Evolutionary conservation across 2,329 filamentous ascomycete species (phyloP), one percentile per base, ranked within the genome.

Genomic region (Aquanectria penicillioides): DNA sequence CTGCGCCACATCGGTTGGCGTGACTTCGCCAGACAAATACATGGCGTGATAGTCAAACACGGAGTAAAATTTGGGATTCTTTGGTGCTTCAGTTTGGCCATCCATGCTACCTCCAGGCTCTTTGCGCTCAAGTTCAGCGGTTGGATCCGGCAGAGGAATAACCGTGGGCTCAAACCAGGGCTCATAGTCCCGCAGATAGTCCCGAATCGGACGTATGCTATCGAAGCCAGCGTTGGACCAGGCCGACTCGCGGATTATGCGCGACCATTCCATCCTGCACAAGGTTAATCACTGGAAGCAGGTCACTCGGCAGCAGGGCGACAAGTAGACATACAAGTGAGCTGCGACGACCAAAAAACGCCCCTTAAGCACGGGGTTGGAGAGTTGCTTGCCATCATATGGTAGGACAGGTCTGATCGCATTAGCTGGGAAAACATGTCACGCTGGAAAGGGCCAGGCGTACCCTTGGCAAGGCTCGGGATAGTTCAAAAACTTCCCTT

Each of bases 161-260:
- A 84, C 73, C 3, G 78, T 77, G 0, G 81, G 81, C 22, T 82
- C 80, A 59, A 78, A 83, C 40, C 78, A 73, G 2, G 80, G 79
- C 61, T 80, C 79, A 44, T 74, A 84, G 47, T 83, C 76, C 43
- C 85, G 77, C 25, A 92, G 72, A 13, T 72, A 77, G 17, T 81
- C 73, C 20, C 78, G 77, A 55, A 87, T 81, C 29, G 82, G 76
- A 41, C 85, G 84, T 34, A 92, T 77, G 5, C 77, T 74, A 41
- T 76, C 77, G 69, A 92, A 91, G 33, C 87, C 87, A 17, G 87
- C 87, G 72, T 88, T 88, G 33, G 75, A 76, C 86, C 87, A 91
- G 1, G 65, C 68, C 0, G 25, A 57, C 22, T 65, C 63, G 2
- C 68, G 68, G 40, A 70, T 61, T 23, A 70, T 60, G 2, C 59